Evolutionary conservation across 2,329 filamentous ascomycete species (phyloP).

Genomic region (Diaporthe vaccinii): DNA sequence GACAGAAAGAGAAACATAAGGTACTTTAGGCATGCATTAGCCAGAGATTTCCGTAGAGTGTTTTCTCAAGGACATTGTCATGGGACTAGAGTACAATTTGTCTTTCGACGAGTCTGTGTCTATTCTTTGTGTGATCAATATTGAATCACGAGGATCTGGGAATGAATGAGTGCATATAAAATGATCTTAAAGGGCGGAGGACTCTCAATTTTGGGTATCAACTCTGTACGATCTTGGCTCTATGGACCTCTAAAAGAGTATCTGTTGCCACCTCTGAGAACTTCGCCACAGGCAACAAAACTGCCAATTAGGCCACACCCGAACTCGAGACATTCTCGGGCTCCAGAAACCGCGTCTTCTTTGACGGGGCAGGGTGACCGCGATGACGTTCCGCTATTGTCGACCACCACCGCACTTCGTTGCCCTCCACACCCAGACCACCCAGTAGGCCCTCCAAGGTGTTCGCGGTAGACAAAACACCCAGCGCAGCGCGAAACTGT

Average conservation of each 20-base stretch:
- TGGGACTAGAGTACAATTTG: not conserved
- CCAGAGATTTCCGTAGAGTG: fast-evolving
- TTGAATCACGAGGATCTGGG: not conserved
- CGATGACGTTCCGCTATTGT: not conserved
- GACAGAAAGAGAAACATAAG: not conserved
- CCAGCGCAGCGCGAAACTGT: not conserved
- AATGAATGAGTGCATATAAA: not conserved
- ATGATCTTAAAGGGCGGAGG: not conserved
- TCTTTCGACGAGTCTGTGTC: not conserved
- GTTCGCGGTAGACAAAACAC: no score
- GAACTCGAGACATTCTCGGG: not conserved
- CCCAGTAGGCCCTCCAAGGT: not conserved
- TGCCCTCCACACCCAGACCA: not conserved
- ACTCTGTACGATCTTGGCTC: not conserved
- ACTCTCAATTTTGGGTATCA: not conserved
- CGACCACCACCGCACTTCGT: not conserved
- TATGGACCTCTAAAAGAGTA: not conserved
- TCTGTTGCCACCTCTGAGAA: not conserved
- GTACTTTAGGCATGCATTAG: not conserved
- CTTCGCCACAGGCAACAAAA: not conserved
- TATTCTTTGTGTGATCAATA: not conserved
- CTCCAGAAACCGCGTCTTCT: not conserved
- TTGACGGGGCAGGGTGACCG: not conserved
- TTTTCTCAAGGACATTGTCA: not conserved
- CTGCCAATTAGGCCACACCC: not conserved